Conservation (phyloP, 495 filamentous ascomycete genomes). For the Pseudoneurospora amorphoporcata region DNA sequence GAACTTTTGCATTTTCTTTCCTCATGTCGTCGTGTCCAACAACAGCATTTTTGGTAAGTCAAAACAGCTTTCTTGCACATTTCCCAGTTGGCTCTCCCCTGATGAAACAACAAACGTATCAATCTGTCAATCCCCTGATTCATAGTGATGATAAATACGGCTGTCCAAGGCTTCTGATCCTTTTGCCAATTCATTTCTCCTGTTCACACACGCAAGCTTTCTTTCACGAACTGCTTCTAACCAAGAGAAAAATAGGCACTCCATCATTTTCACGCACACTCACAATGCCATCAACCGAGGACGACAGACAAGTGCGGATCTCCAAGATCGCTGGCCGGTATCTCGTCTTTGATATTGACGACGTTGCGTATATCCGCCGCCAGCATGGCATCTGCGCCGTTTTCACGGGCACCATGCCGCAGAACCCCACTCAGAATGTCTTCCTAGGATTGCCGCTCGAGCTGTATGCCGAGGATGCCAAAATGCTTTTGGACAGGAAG, state of each 20-base stretch:
- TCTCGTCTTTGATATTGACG: slow-evolving; percentile 78
- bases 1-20: slow-evolving; percentile 6
- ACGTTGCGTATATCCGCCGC: slow-evolving; percentile 68
- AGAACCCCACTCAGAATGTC: slow-evolving; percentile 87
- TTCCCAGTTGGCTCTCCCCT: slow-evolving; percentile 8
- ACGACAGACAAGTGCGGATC: slow-evolving; percentile 52
- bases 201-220: not conserved
- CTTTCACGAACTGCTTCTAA: slow-evolving; percentile 11
- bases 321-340: slow-evolving; percentile 72
- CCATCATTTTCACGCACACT: not conserved
- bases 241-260: not conserved
- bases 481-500: slow-evolving; percentile 69
- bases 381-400: slow-evolving; percentile 81
- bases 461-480: slow-evolving; percentile 83
- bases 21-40: slow-evolving; percentile 13
- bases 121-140: slow-evolving; percentile 38
- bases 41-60: slow-evolving; percentile 17
- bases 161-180: slow-evolving; percentile 25
- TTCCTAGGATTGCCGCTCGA: slow-evolving; percentile 84
- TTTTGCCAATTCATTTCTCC: slow-evolving; percentile 3
- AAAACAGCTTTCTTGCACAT: not conserved
- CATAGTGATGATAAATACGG: slow-evolving; percentile 26
- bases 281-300: slow-evolving; percentile 15
- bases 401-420: slow-evolving; percentile 76
- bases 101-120: slow-evolving; percentile 27